phyloP scores from a whole-genome alignment of 2,329 filamentous ascomycete genomes.

The Sclerotinia subarctica region DNA sequence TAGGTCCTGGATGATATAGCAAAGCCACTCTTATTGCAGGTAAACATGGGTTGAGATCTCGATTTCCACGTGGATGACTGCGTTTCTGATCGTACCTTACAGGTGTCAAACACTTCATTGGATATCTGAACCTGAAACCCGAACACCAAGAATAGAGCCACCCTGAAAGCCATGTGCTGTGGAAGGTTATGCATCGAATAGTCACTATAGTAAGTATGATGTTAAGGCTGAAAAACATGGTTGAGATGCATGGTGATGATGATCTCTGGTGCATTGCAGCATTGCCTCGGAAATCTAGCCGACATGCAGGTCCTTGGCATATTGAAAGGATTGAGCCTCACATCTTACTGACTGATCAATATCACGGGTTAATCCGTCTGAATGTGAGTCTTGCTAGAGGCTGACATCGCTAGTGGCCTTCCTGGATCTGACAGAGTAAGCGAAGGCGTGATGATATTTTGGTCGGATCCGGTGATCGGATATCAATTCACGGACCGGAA shows the following conservation, averaged over 20 bases:
- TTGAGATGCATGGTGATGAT: conserved; percentile 4
- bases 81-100: conserved; percentile 11
- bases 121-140: background rate
- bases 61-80: conserved; percentile 13
- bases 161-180: conserved; percentile 11
- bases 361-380: background rate
- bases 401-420: background rate
- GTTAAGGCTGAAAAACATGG: conserved; percentile 11
- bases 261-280: conserved; percentile 1
- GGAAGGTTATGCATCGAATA: background rate
- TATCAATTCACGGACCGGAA: background rate
- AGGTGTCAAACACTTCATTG: background rate
- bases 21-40: background rate
- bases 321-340: background rate
- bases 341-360: background rate
- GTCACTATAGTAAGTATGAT: background rate
- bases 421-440: conserved; percentile 16
- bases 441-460: background rate
- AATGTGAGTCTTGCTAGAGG: background rate
- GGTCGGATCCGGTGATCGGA: conserved; percentile 14
- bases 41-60: background rate
- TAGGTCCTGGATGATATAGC: background rate
- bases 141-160: background rate
- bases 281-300: background rate
- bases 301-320: background rate